Evolutionary conservation across 495 filamentous ascomycete genomes (phyloP).

Genomic region (Glarea lozoyensis): DNA sequence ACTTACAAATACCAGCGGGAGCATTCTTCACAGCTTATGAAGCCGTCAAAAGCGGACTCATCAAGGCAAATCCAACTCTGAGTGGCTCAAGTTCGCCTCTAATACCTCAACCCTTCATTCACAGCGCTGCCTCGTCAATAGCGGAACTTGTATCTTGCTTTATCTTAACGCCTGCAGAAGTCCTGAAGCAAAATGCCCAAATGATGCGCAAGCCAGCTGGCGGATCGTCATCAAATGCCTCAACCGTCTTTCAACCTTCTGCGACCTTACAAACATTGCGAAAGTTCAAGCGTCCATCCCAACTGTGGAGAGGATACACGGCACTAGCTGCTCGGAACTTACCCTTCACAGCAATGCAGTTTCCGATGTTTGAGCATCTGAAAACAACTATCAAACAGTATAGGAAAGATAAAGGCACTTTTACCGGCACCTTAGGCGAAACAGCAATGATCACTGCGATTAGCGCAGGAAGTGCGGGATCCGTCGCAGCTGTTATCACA

Average conservation of each 20-base stretch:
- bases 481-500: constrained; percentile 60
- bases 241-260: constrained; percentile 12
- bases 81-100: constrained; percentile 23
- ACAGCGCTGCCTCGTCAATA: constrained; percentile 60
- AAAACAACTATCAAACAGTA: constrained; percentile 31
- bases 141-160: constrained; percentile 77
- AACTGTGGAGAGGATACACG: constrained; percentile 71
- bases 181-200: constrained; percentile 91
- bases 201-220: constrained; percentile 34
- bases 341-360: constrained; percentile 81
- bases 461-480: constrained; percentile 60
- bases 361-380: constrained; percentile 73
- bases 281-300: constrained; percentile 46
- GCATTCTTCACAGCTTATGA: constrained; percentile 91
- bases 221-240: constrained; percentile 10
- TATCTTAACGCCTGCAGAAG: constrained; percentile 82
- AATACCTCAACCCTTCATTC: constrained; percentile 54
- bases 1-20: constrained; percentile 45
- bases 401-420: constrained; percentile 13
- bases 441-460: constrained; percentile 59
- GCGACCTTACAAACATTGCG: constrained; percentile 42
- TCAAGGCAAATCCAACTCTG: constrained; percentile 31
- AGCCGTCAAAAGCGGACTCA: constrained; percentile 51
- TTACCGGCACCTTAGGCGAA: constrained; percentile 37
- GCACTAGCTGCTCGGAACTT: constrained; percentile 72